Conservation (phyloP, 2,329 filamentous ascomycete species). For the Xylaria sp. region DNA sequence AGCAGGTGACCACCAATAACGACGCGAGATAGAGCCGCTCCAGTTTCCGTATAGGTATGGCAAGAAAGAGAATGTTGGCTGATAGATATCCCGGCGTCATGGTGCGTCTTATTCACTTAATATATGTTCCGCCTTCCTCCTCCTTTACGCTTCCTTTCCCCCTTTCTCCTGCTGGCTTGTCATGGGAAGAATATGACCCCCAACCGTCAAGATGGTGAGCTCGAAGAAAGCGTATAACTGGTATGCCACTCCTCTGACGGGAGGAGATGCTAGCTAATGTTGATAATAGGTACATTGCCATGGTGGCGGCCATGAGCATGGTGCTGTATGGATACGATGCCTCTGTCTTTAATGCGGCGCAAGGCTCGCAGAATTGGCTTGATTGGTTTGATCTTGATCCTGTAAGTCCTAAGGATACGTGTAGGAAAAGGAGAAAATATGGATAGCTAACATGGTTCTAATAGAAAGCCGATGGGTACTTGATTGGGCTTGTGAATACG, state of each 20-base stretch:
- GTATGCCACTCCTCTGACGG: slow-evolving; percentile 24
- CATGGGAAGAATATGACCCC: neutral
- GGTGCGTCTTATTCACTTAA: neutral
- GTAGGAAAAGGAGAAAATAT: too few species aligned
- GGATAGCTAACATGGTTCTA: too few species aligned
- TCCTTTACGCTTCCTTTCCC: neutral
- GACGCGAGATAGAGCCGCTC: too few species aligned
- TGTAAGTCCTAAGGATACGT: slow-evolving; percentile 25
- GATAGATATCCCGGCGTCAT: too few species aligned
- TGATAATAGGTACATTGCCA: slow-evolving; percentile 57
- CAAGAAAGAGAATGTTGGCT: too few species aligned
- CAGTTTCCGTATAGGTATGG: too few species aligned
- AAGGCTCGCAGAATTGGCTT: slow-evolving; percentile 62
- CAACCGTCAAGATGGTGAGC: slow-evolving; percentile 31
- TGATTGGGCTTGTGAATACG: slow-evolving; percentile 55
- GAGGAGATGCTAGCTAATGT: neutral
- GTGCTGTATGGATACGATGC: slow-evolving; percentile 71
- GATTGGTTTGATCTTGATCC: slow-evolving; percentile 52
- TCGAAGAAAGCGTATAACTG: slow-evolving; percentile 43
- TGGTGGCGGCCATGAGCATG: slow-evolving; percentile 69
- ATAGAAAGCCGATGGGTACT: slow-evolving; percentile 38
- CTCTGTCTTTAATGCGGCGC: slow-evolving; percentile 67
- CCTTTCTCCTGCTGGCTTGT: neutral
- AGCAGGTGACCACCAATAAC: too few species aligned
- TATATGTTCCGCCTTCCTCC: neutral